Evolutionary conservation across 2,329 filamentous ascomycete genomes (phyloP), one percentile per base, ranked within the genome.

Genomic region (Lanzia echinophila): DNA sequence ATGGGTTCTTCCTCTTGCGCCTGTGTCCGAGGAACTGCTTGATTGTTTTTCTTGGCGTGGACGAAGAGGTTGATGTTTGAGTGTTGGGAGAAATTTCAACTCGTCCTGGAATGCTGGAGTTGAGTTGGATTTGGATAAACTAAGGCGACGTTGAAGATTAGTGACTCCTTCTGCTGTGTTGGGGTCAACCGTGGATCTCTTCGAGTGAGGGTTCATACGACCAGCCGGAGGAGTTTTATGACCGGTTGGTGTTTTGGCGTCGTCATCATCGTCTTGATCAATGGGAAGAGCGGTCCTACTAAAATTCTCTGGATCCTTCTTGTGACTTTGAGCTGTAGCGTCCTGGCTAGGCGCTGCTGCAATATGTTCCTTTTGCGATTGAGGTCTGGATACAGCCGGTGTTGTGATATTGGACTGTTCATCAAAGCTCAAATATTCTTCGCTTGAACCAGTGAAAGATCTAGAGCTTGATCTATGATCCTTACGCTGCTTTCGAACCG

Each of bases 21-120:
- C 22, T 44, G 19, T n/a, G 15, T 12, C 34, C 11, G 15, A 44
- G 42, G 50, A 20, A 42, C 58, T 45, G 55, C 62, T 36, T 55
- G 41, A 20, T 19, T 28, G 46, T 52, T 56, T 64, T 53, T 56
- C 60, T 68, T 60, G 66, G 46, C 59, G 33, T 31, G 56, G 58
- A 36, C 56, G 60, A 10, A 75, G 64, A 8, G 71, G 63, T 39
- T 73, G 72, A 38, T 73, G 70, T 39, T 69, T 72, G 4, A 70
- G 63, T n/a, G 69, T 61, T 1, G 72, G 70, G 19, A 70, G 62
- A 54, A 69, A 72, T 50, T 60, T 69, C 13, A 68, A 53, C 47
- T 64, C 58, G 47, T 53, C 31, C 24, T 53, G 33, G 3, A 53
- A 15, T 24, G 50, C 34, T 32, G 43, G 61, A 55, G 22, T 63